Evolutionary conservation across 768 basidiomycete species (phyloP).

Genomic region (Cystofilobasidium capitatum): DNA sequence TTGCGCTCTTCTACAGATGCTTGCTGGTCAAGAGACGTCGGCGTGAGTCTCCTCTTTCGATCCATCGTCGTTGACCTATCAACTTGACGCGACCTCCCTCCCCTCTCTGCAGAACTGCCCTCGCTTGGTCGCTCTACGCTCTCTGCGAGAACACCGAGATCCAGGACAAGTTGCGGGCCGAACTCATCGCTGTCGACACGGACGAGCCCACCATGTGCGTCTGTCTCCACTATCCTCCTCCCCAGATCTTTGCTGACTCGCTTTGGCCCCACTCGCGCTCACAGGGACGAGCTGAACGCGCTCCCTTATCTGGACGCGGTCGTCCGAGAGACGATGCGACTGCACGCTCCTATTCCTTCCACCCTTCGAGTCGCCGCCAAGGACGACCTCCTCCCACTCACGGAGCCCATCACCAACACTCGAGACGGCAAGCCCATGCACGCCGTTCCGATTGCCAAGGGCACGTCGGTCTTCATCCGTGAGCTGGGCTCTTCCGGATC

Average conservation of each 20-base stretch:
- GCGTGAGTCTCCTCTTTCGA: conserved; percentile 52
- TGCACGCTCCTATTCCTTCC: conserved; percentile 12
- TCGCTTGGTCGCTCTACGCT: conserved; percentile 75
- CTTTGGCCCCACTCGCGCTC: neutral
- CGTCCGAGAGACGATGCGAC: conserved; percentile 8
- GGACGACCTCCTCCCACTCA: conserved; percentile 11
- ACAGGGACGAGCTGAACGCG: conserved; percentile 4
- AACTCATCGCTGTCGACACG: conserved; percentile 47
- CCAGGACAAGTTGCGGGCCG: conserved; percentile 62
- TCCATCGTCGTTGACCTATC: conserved; percentile 71
- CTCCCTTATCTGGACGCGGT: conserved; percentile 18
- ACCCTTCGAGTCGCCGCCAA: conserved; percentile 10
- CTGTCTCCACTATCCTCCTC: too few species aligned
- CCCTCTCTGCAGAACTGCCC: conserved; percentile 48
- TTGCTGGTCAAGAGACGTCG: conserved; percentile 51
- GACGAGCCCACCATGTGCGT: conserved; percentile 37
- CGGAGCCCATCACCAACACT: conserved; percentile 15
- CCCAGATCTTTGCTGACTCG: neutral
- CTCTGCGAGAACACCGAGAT: conserved; percentile 58
- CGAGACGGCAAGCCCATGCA: conserved; percentile 29
- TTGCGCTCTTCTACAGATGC: conserved; percentile 29
- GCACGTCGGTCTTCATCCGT: conserved; percentile 36
- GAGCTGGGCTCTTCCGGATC: conserved; percentile 25
- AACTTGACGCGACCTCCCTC: conserved; percentile 58
- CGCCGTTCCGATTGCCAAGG: conserved; percentile 34